phyloP scores from a whole-genome alignment of 352 stramenopile genomes.

The Phytophthora sp. region DNA sequence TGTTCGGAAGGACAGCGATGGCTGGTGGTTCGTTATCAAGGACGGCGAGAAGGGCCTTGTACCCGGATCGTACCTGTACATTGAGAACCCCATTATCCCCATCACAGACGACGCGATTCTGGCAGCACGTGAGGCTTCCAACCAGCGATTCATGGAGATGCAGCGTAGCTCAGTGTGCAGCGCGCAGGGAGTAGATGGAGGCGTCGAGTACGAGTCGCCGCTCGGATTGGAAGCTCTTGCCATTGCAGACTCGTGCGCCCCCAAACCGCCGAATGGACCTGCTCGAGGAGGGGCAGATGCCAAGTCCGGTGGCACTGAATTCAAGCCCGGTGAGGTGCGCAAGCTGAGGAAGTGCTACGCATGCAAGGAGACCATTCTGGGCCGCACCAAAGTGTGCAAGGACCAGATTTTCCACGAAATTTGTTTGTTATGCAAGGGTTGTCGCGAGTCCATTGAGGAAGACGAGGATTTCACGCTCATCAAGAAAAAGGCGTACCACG shows the following conservation, averaged over 20 bases:
- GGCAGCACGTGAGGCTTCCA: conserved; percentile 74
- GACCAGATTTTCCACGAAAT: conserved; percentile 88
- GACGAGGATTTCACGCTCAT: conserved; percentile 80
- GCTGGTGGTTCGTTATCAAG: conserved; percentile 86
- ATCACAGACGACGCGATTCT: conserved; percentile 67
- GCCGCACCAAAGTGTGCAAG: conserved; percentile 76
- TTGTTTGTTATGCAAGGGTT: conserved; percentile 77
- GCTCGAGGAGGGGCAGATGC: conserved; percentile 57
- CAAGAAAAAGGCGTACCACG: conserved; percentile 85
- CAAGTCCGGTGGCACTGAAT: conserved; percentile 56
- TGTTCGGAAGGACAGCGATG: conserved; percentile 82
- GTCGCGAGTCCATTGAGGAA: conserved; percentile 79
- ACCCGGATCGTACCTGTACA: conserved; percentile 73
- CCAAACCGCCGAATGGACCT: conserved; percentile 44
- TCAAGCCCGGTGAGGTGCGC: conserved; percentile 74
- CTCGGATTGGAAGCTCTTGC: conserved; percentile 42
- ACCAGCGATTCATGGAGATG: conserved; percentile 72
- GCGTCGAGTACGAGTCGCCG: conserved; percentile 48
- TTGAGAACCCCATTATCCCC: conserved; percentile 69
- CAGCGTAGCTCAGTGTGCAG: conserved; percentile 37
- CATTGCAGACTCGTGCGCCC: conserved; percentile 40
- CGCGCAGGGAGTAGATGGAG: conserved; percentile 30
- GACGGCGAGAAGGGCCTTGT: conserved; percentile 82
- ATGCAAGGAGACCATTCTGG: conserved; percentile 86
- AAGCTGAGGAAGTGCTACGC: conserved; percentile 78